Evolutionary conservation across 305 asterid species (phyloP), one percentile per base, ranked within the genome.

Genomic region (Rubia peregrina): DNA sequence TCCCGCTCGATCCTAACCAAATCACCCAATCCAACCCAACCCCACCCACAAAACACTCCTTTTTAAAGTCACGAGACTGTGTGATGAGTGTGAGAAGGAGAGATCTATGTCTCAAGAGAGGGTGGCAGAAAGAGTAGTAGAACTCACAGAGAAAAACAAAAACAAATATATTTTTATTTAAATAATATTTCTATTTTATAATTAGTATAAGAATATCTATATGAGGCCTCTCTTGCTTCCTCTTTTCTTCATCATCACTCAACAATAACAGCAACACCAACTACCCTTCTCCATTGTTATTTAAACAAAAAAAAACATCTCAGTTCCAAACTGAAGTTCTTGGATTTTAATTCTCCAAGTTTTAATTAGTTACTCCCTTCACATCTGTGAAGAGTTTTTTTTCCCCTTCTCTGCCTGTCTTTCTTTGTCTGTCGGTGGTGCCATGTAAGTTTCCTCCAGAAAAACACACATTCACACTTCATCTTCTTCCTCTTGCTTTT

Each of bases 11-110:
- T 48, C 80, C 73, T 71, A 78, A 78, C 59, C 59, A 51, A 51
- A 51, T 51, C 59, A 17, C 59, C n/a, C n/a, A n/a, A n/a, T n/a
- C 69, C 74, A 74, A 33, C 67, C 78, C 81, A 57, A 57, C 62
- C 62, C 62, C 62, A 57, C 62, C 36, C 62, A 19, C 67, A 26
- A 60, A 33, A 82, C 76, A 75, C 86, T 80, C 79, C 88, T 84
- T 84, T 86, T 80, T 80, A 81, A 83, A 84, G 94, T 90, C 96
- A 89, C 91, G 90, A 83, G 96, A 81, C 79, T 82, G 80, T 73
- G 70, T 85, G 71, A 76, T 41, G 69, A 65, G 69, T 65, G 69
- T 19, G 69, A 65, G 83, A 69, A 81, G 84, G 84, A 78, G 81
- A 77, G 68, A 82, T 68, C 67, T 69, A 74, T 83, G 92, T 81